These are phyloP conservation scores for Globisporangium parvum DNA, from an alignment of 352 stramenopile genomes.

Conservation along the genomic window DNA sequence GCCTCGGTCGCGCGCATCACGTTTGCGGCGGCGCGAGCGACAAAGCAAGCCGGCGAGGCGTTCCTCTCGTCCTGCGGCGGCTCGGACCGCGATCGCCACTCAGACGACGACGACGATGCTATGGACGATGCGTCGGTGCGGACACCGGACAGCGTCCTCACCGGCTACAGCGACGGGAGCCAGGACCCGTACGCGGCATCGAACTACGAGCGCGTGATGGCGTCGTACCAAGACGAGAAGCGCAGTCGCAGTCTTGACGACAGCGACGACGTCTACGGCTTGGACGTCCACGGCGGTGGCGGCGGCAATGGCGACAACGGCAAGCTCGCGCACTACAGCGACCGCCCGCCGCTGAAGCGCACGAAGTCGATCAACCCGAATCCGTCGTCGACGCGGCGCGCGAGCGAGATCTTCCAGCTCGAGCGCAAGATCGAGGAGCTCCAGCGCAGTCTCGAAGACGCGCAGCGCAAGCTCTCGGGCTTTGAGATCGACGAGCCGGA, in stretches of 20 bases:
- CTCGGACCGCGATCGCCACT: background rate
- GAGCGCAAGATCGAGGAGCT: constrained; percentile 40
- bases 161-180: constrained; percentile 31
- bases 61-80: constrained; percentile 19
- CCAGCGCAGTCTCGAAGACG: constrained; percentile 33
- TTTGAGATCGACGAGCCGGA: constrained; percentile 15
- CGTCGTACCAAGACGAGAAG: constrained; percentile 20
- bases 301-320: background rate
- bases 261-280: background rate
- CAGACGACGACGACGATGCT: background rate
- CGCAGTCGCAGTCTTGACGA: constrained; percentile 4
- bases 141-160: constrained; percentile 1
- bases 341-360: background rate
- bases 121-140: constrained; percentile 1
- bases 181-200: constrained; percentile 47
- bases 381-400: background rate
- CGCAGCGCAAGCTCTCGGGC: constrained; percentile 20
- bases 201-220: constrained; percentile 67
- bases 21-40: constrained; percentile 23
- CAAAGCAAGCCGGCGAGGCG: constrained; percentile 39
- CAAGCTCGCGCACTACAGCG: background rate
- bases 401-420: constrained; percentile 24
- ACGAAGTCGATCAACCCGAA: background rate
- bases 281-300: background rate
- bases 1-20: constrained; percentile 55